A percentile compares a stretch with the other conserved stretches of the same genome.
Conservation (phyloP, 2,329 filamentous ascomycete genomes). For the Fusarium stilboides region DNA sequence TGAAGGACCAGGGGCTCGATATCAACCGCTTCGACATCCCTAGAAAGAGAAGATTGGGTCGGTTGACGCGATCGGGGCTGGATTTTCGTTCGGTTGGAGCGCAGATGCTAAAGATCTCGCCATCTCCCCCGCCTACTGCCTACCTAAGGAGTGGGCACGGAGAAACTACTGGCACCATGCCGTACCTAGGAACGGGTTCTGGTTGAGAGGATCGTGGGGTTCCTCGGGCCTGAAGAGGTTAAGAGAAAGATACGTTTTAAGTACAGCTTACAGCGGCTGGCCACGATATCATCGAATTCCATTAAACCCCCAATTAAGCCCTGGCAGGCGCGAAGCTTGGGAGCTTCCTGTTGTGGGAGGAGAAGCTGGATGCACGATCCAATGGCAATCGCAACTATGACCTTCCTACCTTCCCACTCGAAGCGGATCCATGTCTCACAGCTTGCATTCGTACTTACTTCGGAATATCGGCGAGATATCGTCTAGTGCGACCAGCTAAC, state of each 20-base stretch:
- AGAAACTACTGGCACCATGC: neutral
- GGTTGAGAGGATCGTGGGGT: neutral
- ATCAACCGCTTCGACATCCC: constrained; percentile 30
- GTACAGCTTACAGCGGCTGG: neutral
- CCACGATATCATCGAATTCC: neutral
- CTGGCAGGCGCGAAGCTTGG: constrained; percentile 8
- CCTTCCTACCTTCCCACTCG: constrained; percentile 13
- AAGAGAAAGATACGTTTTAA: neutral
- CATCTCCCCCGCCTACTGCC: constrained; percentile 9
- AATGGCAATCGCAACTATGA: constrained; percentile 19
- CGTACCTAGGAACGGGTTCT: neutral
- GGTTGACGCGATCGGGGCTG: constrained; percentile 20
- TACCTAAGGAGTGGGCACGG: neutral
- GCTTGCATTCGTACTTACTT: constrained; percentile 8
- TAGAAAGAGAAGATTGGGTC: constrained; percentile 8
- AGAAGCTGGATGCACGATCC: constrained; percentile 27
- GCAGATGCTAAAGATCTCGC: constrained; percentile 26
- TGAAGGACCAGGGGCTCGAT: constrained; percentile 35
- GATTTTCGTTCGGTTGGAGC: constrained; percentile 11
- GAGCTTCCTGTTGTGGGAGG: constrained; percentile 25
- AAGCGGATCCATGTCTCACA: constrained; percentile 22
- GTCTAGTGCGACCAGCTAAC: constrained; percentile 16
- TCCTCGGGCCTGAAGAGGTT: constrained; percentile 5
- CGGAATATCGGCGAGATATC: constrained; percentile 2
- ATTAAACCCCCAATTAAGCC: neutral